phyloP scores from a whole-genome alignment of 2,329 filamentous ascomycete genomes.

The Fusarium anguioides region DNA sequence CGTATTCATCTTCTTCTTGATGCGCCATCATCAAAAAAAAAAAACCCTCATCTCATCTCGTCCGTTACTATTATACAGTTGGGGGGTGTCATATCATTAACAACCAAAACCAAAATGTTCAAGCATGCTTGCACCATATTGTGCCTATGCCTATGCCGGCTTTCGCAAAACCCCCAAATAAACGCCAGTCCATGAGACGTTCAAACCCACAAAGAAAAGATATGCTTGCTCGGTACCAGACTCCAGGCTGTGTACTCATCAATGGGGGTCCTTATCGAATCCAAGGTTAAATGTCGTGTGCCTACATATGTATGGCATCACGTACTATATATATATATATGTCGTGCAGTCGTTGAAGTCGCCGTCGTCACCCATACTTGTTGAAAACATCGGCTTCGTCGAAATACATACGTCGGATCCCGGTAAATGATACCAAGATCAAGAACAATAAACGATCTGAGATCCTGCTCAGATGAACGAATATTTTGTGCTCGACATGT shows the following conservation, averaged over 20 bases:
- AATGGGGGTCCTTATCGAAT: slow-evolving; percentile 21
- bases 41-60: slow-evolving; percentile 1
- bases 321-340: not conserved
- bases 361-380: slow-evolving; percentile 19
- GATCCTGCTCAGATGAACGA: slow-evolving; percentile 49
- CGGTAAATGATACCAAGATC: not conserved
- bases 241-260: slow-evolving; percentile 38
- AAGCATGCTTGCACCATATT: slow-evolving; percentile 8
- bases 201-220: slow-evolving; percentile 29
- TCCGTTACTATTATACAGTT: slow-evolving; percentile 38
- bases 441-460: slow-evolving; percentile 24
- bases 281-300: slow-evolving; percentile 6
- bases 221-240: slow-evolving; percentile 34
- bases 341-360: slow-evolving; percentile 32
- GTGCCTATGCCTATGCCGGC: not conserved
- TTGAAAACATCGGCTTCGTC: slow-evolving; percentile 19
- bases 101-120: slow-evolving; percentile 26
- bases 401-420: slow-evolving; percentile 13
- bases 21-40: slow-evolving; percentile 13
- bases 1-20: not conserved
- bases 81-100: slow-evolving; percentile 35
- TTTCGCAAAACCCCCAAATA: slow-evolving; percentile 24
- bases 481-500: slow-evolving; percentile 46
- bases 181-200: slow-evolving; percentile 41
- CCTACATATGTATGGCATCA: slow-evolving; percentile 7